Evolutionary conservation across 148 eudicot species (phyloP).

Genomic region (Vaccinium macrocarpon): DNA sequence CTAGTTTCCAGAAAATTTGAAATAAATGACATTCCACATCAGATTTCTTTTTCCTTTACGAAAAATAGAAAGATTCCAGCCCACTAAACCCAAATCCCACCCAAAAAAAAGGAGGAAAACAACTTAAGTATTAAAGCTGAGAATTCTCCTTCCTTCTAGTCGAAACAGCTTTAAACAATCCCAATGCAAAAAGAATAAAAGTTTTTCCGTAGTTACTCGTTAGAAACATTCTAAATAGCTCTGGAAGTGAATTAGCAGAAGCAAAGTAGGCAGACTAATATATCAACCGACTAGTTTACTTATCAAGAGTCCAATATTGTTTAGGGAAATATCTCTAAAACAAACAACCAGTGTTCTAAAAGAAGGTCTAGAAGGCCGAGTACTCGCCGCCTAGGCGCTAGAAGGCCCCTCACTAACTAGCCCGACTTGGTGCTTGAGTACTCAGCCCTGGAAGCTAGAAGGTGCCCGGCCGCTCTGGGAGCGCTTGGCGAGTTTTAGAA

Average conservation of each 20-base stretch:
- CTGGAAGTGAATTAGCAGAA: not conserved
- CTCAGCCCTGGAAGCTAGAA: too few relatives aligned
- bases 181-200: not conserved
- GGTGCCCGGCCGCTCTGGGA: too few relatives aligned
- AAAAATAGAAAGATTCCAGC: not conserved
- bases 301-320: not conserved
- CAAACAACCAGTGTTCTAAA: not conserved
- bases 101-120: not conserved
- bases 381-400: too few relatives aligned
- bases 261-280: not conserved
- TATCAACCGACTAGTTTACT: not conserved
- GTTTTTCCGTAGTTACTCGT: not conserved
- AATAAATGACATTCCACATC: not conserved
- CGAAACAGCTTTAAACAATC: not conserved
- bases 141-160: not conserved
- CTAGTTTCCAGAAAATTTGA: not conserved
- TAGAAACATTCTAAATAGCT: not conserved
- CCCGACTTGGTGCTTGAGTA: too few relatives aligned
- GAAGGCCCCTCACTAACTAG: too few relatives aligned
- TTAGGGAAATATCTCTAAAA: not conserved
- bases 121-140: not conserved
- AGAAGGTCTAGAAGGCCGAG: too few relatives aligned
- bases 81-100: not conserved
- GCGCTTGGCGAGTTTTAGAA: too few relatives aligned
- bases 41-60: not conserved